These are phyloP conservation scores for Sordariomycetes sp. DNA, from an alignment of 2,329 filamentous ascomycete species.

Conservation along the genomic window DNA sequence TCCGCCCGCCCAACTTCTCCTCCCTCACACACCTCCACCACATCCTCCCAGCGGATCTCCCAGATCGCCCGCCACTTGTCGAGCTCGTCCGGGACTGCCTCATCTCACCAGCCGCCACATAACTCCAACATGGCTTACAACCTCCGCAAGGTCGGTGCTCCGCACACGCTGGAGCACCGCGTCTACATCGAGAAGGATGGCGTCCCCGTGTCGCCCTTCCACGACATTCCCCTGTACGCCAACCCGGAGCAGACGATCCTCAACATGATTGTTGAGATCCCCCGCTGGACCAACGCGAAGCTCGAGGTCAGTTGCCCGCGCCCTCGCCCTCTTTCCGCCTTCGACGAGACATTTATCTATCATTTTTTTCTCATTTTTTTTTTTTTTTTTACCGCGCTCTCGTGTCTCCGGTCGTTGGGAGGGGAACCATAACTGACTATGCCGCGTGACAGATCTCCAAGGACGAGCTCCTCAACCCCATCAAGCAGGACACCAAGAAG, in stretches of 20 bases:
- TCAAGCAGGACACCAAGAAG: slow-evolving; percentile 99
- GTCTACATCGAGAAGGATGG: slow-evolving; percentile 98
- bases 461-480: slow-evolving; percentile 95
- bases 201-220: slow-evolving; percentile 85
- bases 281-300: slow-evolving; percentile 99
- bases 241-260: slow-evolving; percentile 90
- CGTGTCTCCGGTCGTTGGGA: background rate
- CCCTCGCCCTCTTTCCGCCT: background rate
- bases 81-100: background rate
- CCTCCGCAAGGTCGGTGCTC: slow-evolving; percentile 74
- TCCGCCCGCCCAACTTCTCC: background rate
- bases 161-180: slow-evolving; percentile 92
- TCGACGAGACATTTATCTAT: no score
- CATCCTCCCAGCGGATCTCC: slow-evolving; percentile 2
- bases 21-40: slow-evolving; percentile 4
- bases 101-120: background rate
- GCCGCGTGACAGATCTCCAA: slow-evolving; percentile 70
- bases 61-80: slow-evolving; percentile 4
- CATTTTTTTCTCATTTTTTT: no score
- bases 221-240: slow-evolving; percentile 96
- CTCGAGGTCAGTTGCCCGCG: slow-evolving; percentile 66
- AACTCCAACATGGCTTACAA: slow-evolving; percentile 47
- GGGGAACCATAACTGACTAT: background rate
- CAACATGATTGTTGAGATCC: slow-evolving; percentile 99
- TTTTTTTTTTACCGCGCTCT: background rate